Evolutionary conservation across 805 yeast genomes (phyloP), one percentile per base, ranked within the genome.

Genomic region (Candida ortonii): DNA sequence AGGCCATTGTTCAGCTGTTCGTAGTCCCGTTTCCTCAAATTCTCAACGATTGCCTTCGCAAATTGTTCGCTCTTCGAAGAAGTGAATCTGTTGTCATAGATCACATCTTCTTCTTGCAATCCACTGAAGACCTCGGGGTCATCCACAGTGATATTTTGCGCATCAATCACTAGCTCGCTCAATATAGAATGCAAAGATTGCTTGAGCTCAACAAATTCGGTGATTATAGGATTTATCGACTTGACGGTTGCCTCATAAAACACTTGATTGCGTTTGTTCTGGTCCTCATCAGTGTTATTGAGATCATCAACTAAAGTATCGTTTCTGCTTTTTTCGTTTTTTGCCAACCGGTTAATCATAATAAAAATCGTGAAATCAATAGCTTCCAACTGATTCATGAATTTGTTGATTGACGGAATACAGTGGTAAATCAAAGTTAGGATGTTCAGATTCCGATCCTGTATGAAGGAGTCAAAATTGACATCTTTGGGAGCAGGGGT

Each of bases 101-200:
- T 64, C 11, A 46, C 29, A 23, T 80, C 68, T 23, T 79, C 84
- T 19, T 78, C 79, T 38, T 69, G 70, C 61, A 82, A 65, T 0
- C 82, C 74, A 32, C 69, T 67, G 57, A 84, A 84, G 2, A 79
- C 80, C 39, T 82, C 87, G 1, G 93, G 87, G 52, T 84, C 94
- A 18, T 71, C 75, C 8, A 84, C 58, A 0, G 93, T 81, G 8
- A 84, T 59, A 9, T 77, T 67, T 52, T 85, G 95, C 0, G 84
- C 70, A 29, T 79, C 76, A 70, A 84, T 71, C 8, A 85, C 66
- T 5, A 83, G 65, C 18, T 70, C 70, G 3, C 78, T 64, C 20
- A 80, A 64, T 4, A 70, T 53, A 44, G 81, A 76, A 55, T 86
- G 89, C 16, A 84, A 55, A 7, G 72, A 69, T 53, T 87, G 96